Evolutionary conservation across 208 protist species (phyloP).

Genomic region (Acanthamoeba polyphaga): DNA sequence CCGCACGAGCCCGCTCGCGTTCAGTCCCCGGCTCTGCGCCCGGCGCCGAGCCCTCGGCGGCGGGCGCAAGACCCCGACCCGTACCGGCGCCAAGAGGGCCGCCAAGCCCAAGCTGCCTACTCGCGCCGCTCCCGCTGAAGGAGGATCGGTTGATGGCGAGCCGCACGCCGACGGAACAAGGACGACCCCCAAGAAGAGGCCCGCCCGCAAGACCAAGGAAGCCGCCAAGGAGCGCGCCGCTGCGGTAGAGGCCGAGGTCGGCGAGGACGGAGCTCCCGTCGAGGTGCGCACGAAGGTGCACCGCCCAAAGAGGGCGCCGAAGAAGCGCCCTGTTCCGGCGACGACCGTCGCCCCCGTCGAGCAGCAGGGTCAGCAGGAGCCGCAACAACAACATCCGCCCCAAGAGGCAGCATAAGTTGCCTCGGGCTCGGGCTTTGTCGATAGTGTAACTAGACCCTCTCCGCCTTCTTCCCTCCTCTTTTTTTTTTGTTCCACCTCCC

Average conservation of each 20-base stretch:
- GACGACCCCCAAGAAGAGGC: conserved; percentile 12
- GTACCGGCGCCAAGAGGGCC: neutral
- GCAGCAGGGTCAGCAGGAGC: neutral
- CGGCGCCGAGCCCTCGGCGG: neutral
- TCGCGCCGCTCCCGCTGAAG: neutral
- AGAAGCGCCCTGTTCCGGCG: neutral
- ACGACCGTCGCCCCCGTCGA: neutral
- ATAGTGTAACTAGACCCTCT: neutral
- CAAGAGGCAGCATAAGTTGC: conserved; percentile 35
- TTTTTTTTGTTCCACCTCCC: neutral
- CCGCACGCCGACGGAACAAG: neutral
- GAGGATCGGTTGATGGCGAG: neutral
- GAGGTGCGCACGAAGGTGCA: conserved; percentile 53
- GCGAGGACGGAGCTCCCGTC: neutral
- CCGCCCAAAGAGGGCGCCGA: neutral
- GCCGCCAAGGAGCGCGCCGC: conserved; percentile 16
- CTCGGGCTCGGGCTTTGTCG: neutral
- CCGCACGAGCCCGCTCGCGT: conserved; percentile 6
- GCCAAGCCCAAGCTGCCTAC: neutral
- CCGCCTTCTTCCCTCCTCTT: neutral
- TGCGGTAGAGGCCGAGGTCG: neutral
- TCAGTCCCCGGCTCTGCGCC: neutral
- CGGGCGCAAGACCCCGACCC: conserved; percentile 1
- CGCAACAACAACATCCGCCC: neutral
- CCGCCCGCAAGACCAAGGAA: neutral